Evolutionary conservation across 495 filamentous ascomycete species (phyloP).

Genomic region (Aspergillus olivimuriae): DNA sequence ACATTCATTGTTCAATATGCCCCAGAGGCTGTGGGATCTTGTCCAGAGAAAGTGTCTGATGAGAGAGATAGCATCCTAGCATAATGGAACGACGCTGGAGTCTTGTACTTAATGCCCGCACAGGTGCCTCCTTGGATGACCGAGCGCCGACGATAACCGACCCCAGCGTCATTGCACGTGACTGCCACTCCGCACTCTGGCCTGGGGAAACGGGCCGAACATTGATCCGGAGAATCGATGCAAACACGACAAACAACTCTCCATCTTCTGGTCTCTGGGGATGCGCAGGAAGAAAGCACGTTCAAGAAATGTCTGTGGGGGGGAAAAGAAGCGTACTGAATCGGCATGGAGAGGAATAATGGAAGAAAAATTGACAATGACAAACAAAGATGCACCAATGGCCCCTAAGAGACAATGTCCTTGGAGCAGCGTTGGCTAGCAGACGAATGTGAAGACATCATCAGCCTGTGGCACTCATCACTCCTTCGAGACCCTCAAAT

Average conservation of each 20-base stretch:
- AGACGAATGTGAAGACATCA: too few relatives aligned
- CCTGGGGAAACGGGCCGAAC: background rate
- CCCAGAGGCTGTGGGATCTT: too few relatives aligned
- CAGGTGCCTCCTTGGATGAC: constrained; percentile 5
- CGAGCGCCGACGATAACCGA: constrained; percentile 40
- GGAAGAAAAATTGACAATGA: background rate
- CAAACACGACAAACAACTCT: constrained; percentile 15
- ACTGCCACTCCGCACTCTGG: constrained; percentile 9
- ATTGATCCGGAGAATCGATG: background rate
- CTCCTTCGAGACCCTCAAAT: too few relatives aligned
- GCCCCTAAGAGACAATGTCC: too few relatives aligned
- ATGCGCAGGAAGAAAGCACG: too few relatives aligned
- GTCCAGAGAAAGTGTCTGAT: too few relatives aligned
- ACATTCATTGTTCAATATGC: constrained; percentile 36
- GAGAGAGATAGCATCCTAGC: constrained; percentile 5
- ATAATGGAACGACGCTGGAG: constrained; percentile 4
- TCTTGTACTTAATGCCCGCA: background rate
- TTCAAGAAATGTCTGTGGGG: too few relatives aligned
- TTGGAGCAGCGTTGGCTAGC: too few relatives aligned
- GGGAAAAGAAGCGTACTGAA: too few relatives aligned
- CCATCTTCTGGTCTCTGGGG: background rate
- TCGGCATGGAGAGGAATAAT: too few relatives aligned
- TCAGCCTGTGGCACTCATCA: too few relatives aligned
- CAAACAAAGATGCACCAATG: too few relatives aligned
- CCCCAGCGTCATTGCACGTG: constrained; percentile 28